Conservation (phyloP, 805 yeast species). For the Monosporozyma unispora region DNA sequence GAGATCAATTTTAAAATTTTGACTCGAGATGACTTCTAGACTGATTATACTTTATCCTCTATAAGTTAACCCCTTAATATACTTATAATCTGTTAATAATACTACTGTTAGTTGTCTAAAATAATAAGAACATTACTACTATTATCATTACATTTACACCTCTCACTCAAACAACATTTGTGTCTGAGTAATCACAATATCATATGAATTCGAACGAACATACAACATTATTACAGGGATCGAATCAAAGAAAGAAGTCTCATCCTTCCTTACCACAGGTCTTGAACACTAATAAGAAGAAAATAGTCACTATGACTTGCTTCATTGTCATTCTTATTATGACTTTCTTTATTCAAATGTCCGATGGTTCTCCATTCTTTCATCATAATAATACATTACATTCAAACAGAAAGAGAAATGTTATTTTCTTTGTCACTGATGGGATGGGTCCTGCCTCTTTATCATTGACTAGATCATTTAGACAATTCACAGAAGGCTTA, state of each 20-base stretch:
- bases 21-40: neutral
- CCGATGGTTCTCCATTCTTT: neutral
- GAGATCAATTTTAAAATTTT: neutral
- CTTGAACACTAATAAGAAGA: neutral
- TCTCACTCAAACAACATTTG: neutral
- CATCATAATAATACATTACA: neutral
- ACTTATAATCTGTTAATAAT: neutral
- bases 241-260: neutral
- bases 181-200: neutral
- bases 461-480: conserved; percentile 68
- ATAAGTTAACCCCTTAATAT: neutral
- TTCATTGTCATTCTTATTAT: conserved; percentile 1
- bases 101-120: neutral
- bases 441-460: conserved; percentile 94
- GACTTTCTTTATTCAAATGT: conserved; percentile 1
- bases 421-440: conserved; percentile 83
- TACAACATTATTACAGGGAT: neutral
- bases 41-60: too few relatives aligned
- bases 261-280: neutral
- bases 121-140: neutral
- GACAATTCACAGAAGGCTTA: conserved; percentile 36
- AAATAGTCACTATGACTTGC: conserved; percentile 1
- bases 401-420: conserved; percentile 45
- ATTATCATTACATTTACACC: neutral
- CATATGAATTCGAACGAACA: neutral